Percentiles rank a stretch among this genome's conserved stretches.
phyloP scores from a whole-genome alignment of 257 asterid genomes.

The Petunia axillaris region DNA sequence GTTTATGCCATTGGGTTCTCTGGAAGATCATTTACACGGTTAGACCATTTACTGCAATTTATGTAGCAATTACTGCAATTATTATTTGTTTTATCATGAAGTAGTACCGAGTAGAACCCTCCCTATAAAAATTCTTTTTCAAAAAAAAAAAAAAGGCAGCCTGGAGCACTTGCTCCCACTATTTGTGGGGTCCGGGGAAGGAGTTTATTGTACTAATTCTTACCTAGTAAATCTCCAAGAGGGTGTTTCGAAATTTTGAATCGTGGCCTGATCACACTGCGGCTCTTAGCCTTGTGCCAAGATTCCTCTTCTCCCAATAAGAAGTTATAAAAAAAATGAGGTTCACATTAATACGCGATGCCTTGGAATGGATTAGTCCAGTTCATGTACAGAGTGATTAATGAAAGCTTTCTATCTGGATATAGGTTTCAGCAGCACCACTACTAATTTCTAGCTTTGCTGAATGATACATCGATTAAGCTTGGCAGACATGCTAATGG shows the following conservation, averaged over 20 bases:
- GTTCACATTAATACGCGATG: constrained; percentile 8
- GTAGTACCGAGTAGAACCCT: not conserved
- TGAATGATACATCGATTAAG: not conserved
- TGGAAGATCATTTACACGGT: constrained; percentile 99
- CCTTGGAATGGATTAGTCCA: constrained; percentile 1
- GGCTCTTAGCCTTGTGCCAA: not conserved
- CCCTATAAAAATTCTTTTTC: not conserved
- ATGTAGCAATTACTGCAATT: not conserved
- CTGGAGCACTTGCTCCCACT: not conserved
- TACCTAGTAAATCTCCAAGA: not conserved
- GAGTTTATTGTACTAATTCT: not conserved
- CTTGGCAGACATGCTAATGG: not conserved
- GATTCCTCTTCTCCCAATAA: not conserved
- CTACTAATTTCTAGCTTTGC: not conserved
- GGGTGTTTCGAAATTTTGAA: not conserved
- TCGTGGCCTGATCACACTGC: not conserved
- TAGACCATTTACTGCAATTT: constrained; percentile 35
- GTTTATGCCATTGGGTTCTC: constrained; percentile 94
- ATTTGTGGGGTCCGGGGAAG: not conserved
- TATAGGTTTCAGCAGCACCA: constrained; percentile 1
- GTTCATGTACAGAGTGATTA: not conserved
- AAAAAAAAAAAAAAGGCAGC: not conserved
- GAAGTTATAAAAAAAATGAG: not conserved
- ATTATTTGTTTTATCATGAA: constrained; percentile 8
- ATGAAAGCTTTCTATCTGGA: not conserved